Percentiles rank a stretch among this genome's conserved stretches.
phyloP scores from a whole-genome alignment of 257 asterid species.

The Scutellaria barbata region DNA sequence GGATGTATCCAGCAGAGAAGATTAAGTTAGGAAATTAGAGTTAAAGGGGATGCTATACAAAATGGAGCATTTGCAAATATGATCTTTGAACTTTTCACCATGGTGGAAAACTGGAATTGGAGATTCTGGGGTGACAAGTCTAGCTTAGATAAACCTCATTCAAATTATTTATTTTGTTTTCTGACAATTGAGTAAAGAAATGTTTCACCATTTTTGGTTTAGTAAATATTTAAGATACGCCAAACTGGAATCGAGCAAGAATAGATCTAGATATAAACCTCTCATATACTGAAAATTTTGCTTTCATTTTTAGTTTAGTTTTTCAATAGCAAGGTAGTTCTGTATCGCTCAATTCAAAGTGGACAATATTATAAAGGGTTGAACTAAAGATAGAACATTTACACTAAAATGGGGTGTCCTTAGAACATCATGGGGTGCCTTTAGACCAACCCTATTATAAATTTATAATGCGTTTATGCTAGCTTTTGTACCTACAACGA shows the following conservation, averaged over 20 bases:
- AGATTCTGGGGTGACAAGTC: not conserved
- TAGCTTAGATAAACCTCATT: conserved; percentile 2
- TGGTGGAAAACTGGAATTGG: not conserved
- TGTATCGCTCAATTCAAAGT: no score
- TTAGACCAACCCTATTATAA: no score
- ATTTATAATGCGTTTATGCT: no score
- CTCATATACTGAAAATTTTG: not conserved
- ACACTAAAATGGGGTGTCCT: no score
- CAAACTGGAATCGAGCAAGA: no score
- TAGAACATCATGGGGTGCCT: no score
- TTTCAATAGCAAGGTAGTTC: not conserved
- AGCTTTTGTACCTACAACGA: no score
- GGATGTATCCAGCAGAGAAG: conserved; percentile 66
- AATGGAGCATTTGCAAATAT: not conserved
- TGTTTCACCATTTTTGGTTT: no score
- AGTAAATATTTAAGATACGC: no score
- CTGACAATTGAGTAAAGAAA: not conserved
- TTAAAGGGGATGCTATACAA: not conserved
- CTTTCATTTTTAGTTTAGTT: not conserved
- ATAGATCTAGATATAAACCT: not conserved
- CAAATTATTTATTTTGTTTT: not conserved
- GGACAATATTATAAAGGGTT: no score
- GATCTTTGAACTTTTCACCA: not conserved
- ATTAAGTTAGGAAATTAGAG: conserved; percentile 52
- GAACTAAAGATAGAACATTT: no score